Conservation (phyloP, 495 filamentous ascomycete species). For the Cryomyces antarcticus region DNA sequence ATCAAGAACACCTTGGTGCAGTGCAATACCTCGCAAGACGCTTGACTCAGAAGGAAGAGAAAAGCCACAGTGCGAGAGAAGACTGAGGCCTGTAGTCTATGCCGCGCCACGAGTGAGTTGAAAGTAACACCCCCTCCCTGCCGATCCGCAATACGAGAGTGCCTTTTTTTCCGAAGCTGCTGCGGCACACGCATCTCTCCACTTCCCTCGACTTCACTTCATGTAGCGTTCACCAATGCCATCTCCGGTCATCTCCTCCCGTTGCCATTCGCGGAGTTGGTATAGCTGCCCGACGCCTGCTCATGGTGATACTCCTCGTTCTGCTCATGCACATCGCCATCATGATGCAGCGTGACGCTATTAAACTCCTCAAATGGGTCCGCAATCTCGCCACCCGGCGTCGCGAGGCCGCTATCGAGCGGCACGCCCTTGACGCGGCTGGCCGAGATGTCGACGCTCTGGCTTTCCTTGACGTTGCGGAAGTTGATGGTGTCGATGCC, state of each 20-base stretch:
- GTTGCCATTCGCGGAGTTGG: not conserved
- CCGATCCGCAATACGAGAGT: too few relatives aligned
- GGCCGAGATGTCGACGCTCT: slow-evolving; percentile 77
- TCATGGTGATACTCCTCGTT: slow-evolving; percentile 30
- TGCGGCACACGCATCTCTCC: too few relatives aligned
- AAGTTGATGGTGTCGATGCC: slow-evolving; percentile 92
- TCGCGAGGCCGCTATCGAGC: slow-evolving; percentile 64
- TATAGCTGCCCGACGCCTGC: too few relatives aligned
- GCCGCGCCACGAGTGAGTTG: too few relatives aligned
- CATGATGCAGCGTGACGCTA: slow-evolving; percentile 92
- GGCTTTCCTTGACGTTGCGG: slow-evolving; percentile 90
- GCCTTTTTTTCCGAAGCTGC: too few relatives aligned
- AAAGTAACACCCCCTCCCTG: too few relatives aligned
- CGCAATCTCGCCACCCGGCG: slow-evolving; percentile 62
- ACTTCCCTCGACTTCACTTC: too few relatives aligned
- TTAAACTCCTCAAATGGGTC: slow-evolving; percentile 99
- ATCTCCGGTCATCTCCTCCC: not conserved
- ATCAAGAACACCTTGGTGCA: too few relatives aligned
- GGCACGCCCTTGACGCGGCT: slow-evolving; percentile 48
- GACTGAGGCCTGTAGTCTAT: too few relatives aligned
- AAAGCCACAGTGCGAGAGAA: too few relatives aligned
- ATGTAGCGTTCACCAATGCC: not conserved
- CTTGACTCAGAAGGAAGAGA: too few relatives aligned
- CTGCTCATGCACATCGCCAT: slow-evolving; percentile 26
- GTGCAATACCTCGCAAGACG: too few relatives aligned